Base-by-base conservation (phyloP, 2,329 filamentous ascomycete species). In the Ceratocystiopsis minuta region DNA sequence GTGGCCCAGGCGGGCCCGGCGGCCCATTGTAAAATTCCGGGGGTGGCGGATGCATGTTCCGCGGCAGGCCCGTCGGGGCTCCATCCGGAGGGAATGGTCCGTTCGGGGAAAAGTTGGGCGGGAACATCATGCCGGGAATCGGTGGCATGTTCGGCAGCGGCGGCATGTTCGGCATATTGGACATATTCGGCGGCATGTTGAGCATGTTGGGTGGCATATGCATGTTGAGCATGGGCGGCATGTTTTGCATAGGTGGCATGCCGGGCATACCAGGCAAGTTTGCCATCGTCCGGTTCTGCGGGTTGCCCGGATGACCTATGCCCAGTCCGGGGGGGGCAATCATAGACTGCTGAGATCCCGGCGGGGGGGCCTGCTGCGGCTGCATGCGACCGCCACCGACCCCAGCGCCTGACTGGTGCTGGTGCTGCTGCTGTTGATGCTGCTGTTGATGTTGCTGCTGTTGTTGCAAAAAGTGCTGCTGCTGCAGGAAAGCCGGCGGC, bases 41-140 rank as follows among this genome's bases (percentile, higher is more conserved):
- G 6, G 74, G 74, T 20, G 71, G 64, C 15, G 62, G 64, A 18
- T 60, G 60, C 60, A 73, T 66, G 53, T 60, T 68, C n/a, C 71
- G 66, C 11, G 64, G 67, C 46, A 66, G 65, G 15, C 60, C 67
- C 32, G 57, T 60, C 56, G 43, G 46, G 9, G 74, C 62, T 14
- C 57, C 60, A 28, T 70, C 67, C 1, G 65, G 67, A 13, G 64
- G 65, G 60, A 53, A 67, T 62, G 18, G 48, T 12, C 41, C 48
- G 38, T 16, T 61, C 6, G 65, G 66, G 14, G 70, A 67, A 47
- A 77, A 78, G 53, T 69, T 74, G n/a, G 71, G 70, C 16, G 70
- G 70, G 50, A 71, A 76, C 63, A 75, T 74, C 16, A 20, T 37
- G 16, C 12, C 12, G 10, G 36, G 36, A 16, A 24, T 31, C 6